Conservation (phyloP, 2,329 filamentous ascomycete genomes). For the Aspergillus transmontanensis region DNA sequence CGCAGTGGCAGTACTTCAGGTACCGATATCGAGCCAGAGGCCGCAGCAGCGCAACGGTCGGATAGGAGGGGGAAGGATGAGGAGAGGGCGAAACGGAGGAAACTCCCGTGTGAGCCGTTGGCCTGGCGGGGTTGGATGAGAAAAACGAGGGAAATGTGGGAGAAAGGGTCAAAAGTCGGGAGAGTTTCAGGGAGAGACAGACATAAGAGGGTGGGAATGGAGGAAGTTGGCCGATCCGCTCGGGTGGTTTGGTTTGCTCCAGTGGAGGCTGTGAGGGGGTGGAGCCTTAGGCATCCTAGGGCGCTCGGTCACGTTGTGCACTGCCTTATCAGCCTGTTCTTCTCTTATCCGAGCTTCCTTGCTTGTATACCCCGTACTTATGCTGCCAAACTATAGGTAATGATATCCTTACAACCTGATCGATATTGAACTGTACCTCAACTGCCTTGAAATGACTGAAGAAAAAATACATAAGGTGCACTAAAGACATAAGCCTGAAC, state of each 20-base stretch:
- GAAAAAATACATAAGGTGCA: not conserved
- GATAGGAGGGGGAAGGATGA: not conserved
- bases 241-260: not conserved
- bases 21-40: not conserved
- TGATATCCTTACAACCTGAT: not conserved
- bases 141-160: not conserved
- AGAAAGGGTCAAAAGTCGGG: not conserved
- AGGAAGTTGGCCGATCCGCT: not conserved
- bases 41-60: not conserved
- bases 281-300: not conserved
- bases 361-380: not conserved
- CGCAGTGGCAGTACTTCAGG: slow-evolving; percentile 3
- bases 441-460: not conserved
- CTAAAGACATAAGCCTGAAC: no score
- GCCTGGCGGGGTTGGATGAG: not conserved
- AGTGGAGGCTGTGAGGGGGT: slow-evolving; percentile 4
- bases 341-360: not conserved
- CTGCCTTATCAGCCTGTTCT: not conserved
- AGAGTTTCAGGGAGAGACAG: not conserved
- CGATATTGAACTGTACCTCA: not conserved
- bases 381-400: no score
- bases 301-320: slow-evolving; percentile 17
- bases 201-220: not conserved
- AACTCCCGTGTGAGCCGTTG: not conserved
- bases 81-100: not conserved